A percentile compares a stretch with the other conserved stretches of the same genome.
Conservation (phyloP, 306 rosid species). For the Vigna nakashimae region DNA sequence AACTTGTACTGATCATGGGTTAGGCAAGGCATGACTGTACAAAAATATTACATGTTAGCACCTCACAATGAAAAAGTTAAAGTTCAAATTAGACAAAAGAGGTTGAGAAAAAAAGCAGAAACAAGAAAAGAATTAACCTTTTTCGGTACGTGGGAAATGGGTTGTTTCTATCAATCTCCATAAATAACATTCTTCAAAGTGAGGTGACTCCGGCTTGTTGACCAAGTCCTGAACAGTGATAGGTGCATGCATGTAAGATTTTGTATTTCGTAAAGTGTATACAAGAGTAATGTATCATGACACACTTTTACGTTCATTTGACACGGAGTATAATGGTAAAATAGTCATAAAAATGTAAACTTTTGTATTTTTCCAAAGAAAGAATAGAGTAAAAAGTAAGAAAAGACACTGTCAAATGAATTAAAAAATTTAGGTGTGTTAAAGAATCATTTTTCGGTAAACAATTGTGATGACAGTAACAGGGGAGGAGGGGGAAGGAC, state of each 20-base stretch:
- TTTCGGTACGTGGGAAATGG: slow-evolving; percentile 86
- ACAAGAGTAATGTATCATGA: not conserved
- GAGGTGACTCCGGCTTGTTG: slow-evolving; percentile 66
- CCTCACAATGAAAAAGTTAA: slow-evolving; percentile 62
- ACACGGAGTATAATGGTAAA: too few species aligned
- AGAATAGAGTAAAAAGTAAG: too few species aligned
- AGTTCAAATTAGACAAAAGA: slow-evolving; percentile 59
- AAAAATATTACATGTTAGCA: slow-evolving; percentile 57
- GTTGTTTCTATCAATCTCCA: slow-evolving; percentile 65
- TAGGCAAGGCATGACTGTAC: slow-evolving; percentile 48
- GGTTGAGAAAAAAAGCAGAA: slow-evolving; percentile 64
- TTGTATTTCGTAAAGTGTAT: slow-evolving; percentile 11
- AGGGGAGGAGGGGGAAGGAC: slow-evolving; percentile 26
- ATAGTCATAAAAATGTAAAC: too few species aligned
- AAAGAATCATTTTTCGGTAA: too few species aligned
- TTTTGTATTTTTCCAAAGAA: too few species aligned
- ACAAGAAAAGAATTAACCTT: slow-evolving; percentile 72
- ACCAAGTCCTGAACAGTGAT: slow-evolving; percentile 59
- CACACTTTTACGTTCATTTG: too few species aligned
- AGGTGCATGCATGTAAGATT: slow-evolving; percentile 44
- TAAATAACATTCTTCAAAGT: slow-evolving; percentile 57
- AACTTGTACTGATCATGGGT: slow-evolving; percentile 44
- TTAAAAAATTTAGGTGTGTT: too few species aligned
- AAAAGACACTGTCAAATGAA: too few species aligned
- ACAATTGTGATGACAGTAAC: not conserved